Evolutionary conservation across 805 yeast species (phyloP).

Genomic region (Hanseniaspora mollemarum): DNA sequence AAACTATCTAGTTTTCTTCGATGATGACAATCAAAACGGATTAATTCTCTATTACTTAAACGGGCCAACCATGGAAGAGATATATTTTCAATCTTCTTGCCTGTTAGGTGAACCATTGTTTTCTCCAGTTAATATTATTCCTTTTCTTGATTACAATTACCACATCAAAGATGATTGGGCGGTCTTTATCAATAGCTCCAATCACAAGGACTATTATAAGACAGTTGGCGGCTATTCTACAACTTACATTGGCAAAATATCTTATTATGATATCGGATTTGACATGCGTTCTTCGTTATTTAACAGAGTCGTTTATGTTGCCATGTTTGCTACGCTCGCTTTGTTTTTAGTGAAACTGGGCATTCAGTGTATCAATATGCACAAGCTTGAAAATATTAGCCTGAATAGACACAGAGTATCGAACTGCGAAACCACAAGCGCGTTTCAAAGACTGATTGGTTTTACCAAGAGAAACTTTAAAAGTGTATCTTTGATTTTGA

Average conservation of each 20-base stretch:
- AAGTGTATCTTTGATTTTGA: not conserved
- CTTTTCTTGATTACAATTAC: not conserved
- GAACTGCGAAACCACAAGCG: not conserved
- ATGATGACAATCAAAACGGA: not conserved
- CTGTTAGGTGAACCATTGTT: not conserved
- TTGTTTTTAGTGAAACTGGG: not conserved
- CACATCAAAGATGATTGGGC: conserved; percentile 6
- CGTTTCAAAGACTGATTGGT: not conserved
- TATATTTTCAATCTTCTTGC: conserved; percentile 2
- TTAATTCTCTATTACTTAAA: not conserved
- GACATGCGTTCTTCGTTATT: not conserved
- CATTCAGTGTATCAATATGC: not conserved
- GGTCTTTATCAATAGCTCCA: not conserved
- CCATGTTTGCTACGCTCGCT: not conserved
- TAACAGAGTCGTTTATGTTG: not conserved
- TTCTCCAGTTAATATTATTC: not conserved
- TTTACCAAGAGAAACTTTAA: not conserved
- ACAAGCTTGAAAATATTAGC: not conserved
- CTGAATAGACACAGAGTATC: not conserved
- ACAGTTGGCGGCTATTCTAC: not conserved
- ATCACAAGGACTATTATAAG: not conserved
- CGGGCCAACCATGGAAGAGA: not conserved
- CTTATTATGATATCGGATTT: not conserved
- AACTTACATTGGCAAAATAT: not conserved
- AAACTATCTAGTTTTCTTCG: not conserved